Evolutionary conservation across 345 rosid species (phyloP).

Genomic region (Rubroshorea leprosula): DNA sequence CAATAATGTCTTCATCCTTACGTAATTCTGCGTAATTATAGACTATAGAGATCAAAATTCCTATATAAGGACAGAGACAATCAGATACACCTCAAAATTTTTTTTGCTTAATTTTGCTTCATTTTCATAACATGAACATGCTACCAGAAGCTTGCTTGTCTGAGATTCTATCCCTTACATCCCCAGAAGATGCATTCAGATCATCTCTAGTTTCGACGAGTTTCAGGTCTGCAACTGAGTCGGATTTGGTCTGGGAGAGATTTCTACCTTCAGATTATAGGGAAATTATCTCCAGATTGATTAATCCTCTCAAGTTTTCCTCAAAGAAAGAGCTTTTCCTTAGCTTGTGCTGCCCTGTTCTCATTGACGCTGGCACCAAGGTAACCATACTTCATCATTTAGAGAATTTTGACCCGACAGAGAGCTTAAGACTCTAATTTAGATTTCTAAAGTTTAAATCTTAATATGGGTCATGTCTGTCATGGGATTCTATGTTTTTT

Average conservation of each 20-base stretch:
- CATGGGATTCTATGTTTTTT: too few species aligned
- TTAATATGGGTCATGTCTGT: too few species aligned
- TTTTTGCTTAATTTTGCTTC: too few species aligned
- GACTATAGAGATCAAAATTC: too few species aligned
- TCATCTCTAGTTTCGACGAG: conserved; percentile 39
- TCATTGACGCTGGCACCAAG: conserved; percentile 40
- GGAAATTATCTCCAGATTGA: conserved; percentile 24
- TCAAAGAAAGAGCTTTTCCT: conserved; percentile 57
- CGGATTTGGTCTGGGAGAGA: conserved; percentile 52
- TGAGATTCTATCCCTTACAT: conserved; percentile 44
- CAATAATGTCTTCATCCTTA: too few species aligned
- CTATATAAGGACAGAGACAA: too few species aligned
- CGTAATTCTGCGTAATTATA: too few species aligned
- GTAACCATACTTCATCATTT: conserved; percentile 15
- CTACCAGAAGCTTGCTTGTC: conserved; percentile 66
- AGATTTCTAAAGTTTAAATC: too few species aligned
- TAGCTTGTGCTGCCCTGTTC: conserved; percentile 39
- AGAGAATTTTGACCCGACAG: too few species aligned
- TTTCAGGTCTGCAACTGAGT: conserved; percentile 55
- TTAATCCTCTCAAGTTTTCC: conserved; percentile 18
- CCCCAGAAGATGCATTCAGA: conserved; percentile 51
- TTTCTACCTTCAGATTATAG: conserved; percentile 43
- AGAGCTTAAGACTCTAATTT: too few species aligned
- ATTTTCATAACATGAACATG: too few species aligned
- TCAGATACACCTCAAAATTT: too few species aligned